Evolutionary conservation across 1,284 basidiomycete species (phyloP).

Genomic region (Hemileia vastatrix): DNA sequence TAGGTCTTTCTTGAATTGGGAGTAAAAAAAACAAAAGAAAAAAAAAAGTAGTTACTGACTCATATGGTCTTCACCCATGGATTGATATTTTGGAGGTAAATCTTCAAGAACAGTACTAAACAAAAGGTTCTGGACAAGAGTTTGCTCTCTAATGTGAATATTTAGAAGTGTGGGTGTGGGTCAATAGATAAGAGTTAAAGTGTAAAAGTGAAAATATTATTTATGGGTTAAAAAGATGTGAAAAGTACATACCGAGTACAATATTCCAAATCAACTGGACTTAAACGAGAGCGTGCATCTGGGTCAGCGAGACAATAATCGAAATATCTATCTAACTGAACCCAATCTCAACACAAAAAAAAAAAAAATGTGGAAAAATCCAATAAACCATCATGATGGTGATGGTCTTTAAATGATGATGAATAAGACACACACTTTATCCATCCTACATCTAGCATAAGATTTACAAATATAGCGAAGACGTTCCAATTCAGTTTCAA

Average conservation of each 20-base stretch:
- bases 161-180: background rate
- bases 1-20: too few species aligned
- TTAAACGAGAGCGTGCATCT: conserved; percentile 14
- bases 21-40: too few species aligned
- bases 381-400: background rate
- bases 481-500: conserved; percentile 21
- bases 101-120: conserved; percentile 14
- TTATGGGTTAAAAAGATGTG: background rate
- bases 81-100: conserved; percentile 14
- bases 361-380: background rate
- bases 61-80: conserved; percentile 20
- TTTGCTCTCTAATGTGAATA: conserved; percentile 10
- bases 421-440: conserved; percentile 8
- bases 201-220: background rate
- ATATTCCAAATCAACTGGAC: conserved; percentile 19
- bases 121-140: conserved; percentile 17
- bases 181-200: background rate
- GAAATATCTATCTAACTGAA: conserved; percentile 22
- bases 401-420: background rate
- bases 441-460: conserved; percentile 20
- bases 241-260: conserved; percentile 9
- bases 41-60: background rate
- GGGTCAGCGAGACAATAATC: conserved; percentile 20
- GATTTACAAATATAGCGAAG: conserved; percentile 17
- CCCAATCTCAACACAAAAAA: background rate